Evolutionary conservation across 305 asterid species (phyloP), one percentile per base, ranked within the genome.

Genomic region (Fraxinus dipetala): DNA sequence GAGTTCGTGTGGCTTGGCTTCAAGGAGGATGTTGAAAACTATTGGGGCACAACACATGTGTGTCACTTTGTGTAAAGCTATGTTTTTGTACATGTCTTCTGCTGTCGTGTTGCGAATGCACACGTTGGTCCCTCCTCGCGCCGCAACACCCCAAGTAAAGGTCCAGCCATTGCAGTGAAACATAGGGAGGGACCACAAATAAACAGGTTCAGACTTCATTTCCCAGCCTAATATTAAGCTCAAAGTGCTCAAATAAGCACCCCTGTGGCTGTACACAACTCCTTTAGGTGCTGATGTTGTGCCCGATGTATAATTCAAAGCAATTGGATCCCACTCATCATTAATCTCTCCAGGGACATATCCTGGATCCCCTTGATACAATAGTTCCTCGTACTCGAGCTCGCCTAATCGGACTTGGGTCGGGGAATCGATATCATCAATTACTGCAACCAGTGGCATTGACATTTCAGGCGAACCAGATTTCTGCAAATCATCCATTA

Each of bases 1-100:
- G 24, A 88, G 88, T 77, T 91, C 92, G 22, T 87, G 89, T 2
- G 89, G 87, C 81, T 87, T 76, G 13, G 91, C 93, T 5, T 87
- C 94, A 0, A 92, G 43, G 24, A 93, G 84, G 78, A 93, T 87
- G 88, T 85, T 90, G 85, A 93, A 92, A 0, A 93, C 92, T 6
- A 89, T 81, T 1, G 98, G 98, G 16, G 97, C 98, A 84, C 97
- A 91, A 73, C 98, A 93, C 98, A 93, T 92, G 85, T 93, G 98
- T 0, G 98, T 93, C 36, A 93, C 98, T 0, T 85, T 80, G 83
- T 93, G 95, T 6, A 79, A 1, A 0, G 80, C 88, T 6, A 92
- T 93, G 88, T 30, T 87, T 0, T 75, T 80, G 83, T 87, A 92
- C 85, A 92, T 93, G 69, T 93, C 96, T 1, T 72, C 75, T 0